phyloP scores from a whole-genome alignment of 345 rosid species.

The Dimocarpus longan region DNA sequence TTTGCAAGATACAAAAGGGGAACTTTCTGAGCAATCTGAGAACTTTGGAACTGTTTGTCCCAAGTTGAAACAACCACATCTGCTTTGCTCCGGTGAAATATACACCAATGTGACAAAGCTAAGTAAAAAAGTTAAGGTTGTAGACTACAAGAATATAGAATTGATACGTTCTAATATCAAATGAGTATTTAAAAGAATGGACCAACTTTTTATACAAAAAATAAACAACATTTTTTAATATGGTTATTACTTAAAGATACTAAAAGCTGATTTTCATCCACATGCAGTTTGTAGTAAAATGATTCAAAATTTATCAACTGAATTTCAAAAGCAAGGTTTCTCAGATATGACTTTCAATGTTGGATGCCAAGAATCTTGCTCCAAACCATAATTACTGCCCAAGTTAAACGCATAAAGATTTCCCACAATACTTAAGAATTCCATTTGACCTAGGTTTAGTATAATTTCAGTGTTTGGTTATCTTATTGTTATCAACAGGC shows the following conservation, averaged over 20 bases:
- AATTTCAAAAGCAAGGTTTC: background rate
- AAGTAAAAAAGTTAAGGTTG: slow-evolving; percentile 38
- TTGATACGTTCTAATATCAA: background rate
- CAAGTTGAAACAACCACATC: slow-evolving; percentile 86
- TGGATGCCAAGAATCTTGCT: background rate
- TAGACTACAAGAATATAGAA: background rate
- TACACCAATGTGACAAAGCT: slow-evolving; percentile 98
- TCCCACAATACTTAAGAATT: background rate
- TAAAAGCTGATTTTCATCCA: background rate
- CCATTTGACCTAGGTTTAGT: too few relatives aligned
- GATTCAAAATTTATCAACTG: background rate
- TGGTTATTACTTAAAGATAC: background rate
- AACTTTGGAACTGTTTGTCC: slow-evolving; percentile 86
- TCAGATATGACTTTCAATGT: background rate
- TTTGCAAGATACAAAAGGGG: slow-evolving; percentile 92
- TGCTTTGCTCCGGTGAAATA: slow-evolving; percentile 85
- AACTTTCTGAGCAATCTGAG: slow-evolving; percentile 76
- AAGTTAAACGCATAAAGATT: background rate
- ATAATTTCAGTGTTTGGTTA: too few relatives aligned
- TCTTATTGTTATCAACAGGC: background rate
- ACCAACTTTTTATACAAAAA: background rate
- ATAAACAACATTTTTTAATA: too few relatives aligned
- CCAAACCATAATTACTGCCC: too few relatives aligned
- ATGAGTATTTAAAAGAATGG: background rate
- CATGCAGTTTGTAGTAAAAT: background rate